phyloP scores from a whole-genome alignment of 805 yeast species.

The Barnettozyma wickerhamii region DNA sequence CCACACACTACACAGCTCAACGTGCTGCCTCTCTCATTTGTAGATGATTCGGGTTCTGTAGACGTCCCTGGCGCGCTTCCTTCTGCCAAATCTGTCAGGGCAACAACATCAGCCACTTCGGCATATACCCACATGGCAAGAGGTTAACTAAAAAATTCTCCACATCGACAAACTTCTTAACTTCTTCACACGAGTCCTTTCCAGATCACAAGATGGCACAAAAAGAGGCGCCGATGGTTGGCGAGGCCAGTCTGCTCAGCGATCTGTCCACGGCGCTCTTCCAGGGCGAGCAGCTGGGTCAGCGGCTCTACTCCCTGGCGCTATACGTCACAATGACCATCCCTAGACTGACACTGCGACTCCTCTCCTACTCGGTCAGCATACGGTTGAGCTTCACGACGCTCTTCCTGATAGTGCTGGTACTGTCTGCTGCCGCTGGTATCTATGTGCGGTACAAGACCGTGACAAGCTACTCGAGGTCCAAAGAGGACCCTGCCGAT shows the following conservation, averaged over 20 bases:
- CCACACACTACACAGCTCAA: too few species aligned
- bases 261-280: too few species aligned
- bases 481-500: conserved; percentile 10
- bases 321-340: conserved; percentile 21
- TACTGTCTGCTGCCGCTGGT: not conserved
- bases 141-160: not conserved
- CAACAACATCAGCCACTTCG: too few species aligned
- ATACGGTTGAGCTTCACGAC: conserved; percentile 49
- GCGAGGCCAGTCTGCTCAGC: too few species aligned
- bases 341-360: conserved; percentile 25
- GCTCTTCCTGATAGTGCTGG: conserved; percentile 28
- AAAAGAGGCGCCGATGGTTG: too few species aligned
- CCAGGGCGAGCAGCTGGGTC: too few species aligned
- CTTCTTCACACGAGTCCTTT: too few species aligned
- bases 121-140: not conserved
- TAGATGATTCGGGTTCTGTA: too few species aligned
- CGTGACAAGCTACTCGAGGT: conserved; percentile 56
- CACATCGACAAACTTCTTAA: not conserved
- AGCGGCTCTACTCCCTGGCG: conserved; percentile 2
- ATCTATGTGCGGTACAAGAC: conserved; percentile 54
- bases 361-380: conserved; percentile 35
- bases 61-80: too few species aligned
- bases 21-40: too few species aligned
- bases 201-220: too few species aligned
- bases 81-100: too few species aligned